Evolutionary conservation across 176 grass and related monocot species (phyloP).

Genomic region (Musa itinerans): DNA sequence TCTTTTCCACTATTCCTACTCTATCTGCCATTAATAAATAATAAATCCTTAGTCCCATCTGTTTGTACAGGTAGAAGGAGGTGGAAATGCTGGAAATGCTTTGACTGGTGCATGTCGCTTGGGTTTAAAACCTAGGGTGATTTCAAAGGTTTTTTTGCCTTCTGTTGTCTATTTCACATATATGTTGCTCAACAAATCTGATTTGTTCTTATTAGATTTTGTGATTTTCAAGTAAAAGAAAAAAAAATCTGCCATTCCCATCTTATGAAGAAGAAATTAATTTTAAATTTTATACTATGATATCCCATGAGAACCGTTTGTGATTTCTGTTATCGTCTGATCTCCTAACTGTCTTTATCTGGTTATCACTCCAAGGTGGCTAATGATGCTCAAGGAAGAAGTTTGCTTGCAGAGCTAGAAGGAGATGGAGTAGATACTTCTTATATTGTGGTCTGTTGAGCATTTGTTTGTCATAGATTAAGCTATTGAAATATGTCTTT

Average conservation of each 20-base stretch:
- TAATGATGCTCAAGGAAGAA: conserved; percentile 58
- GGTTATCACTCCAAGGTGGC: conserved; percentile 29
- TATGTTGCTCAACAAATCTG: background rate
- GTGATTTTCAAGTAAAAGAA: too few relatives aligned
- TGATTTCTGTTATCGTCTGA: background rate
- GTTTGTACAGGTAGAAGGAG: conserved; percentile 49
- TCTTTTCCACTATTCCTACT: background rate
- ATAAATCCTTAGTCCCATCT: background rate
- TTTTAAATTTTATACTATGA: too few relatives aligned
- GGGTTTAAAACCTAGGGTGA: conserved; percentile 52
- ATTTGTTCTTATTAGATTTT: background rate
- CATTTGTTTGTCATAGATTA: background rate
- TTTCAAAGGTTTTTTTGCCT: conserved; percentile 50
- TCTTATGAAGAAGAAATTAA: too few relatives aligned
- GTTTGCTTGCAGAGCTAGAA: conserved; percentile 58
- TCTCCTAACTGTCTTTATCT: background rate
- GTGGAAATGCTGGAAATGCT: conserved; percentile 86
- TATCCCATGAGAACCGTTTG: background rate
- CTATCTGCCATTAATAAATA: background rate
- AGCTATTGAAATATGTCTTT: background rate
- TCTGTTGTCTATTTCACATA: background rate
- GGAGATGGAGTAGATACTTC: conserved; percentile 68
- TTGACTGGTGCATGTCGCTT: conserved; percentile 65
- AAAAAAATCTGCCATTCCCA: too few relatives aligned
- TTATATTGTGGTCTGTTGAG: conserved; percentile 45